These are phyloP conservation scores for Carpinus viminea DNA, from an alignment of 306 rosid species.

Conservation along the genomic window DNA sequence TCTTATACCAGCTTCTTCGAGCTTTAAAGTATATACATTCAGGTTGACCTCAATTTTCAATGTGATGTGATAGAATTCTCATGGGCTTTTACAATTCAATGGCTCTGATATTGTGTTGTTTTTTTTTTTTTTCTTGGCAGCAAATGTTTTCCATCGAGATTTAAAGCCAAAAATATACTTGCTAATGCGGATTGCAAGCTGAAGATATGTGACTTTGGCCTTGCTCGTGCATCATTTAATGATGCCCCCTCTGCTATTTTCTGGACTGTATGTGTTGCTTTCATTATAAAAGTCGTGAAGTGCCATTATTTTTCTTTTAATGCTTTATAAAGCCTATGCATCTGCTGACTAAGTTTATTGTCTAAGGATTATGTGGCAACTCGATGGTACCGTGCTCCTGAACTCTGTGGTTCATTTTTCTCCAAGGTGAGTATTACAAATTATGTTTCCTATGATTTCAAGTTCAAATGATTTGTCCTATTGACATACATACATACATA, in stretches of 20 bases:
- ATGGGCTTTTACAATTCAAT: neutral
- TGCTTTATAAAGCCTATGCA: neutral
- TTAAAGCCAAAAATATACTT: conserved; percentile 74
- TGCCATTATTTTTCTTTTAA: neutral
- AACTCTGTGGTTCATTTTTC: conserved; percentile 72
- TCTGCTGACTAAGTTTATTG: conserved; percentile 14
- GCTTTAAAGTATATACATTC: conserved; percentile 70
- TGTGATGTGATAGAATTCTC: neutral
- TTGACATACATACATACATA: neutral
- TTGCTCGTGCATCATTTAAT: conserved; percentile 61
- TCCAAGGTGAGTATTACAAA: conserved; percentile 46
- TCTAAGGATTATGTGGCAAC: conserved; percentile 74
- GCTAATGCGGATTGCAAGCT: conserved; percentile 77
- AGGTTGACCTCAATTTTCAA: conserved; percentile 37
- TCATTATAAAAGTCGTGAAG: neutral
- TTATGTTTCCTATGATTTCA: neutral
- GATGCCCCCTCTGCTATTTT: conserved; percentile 66
- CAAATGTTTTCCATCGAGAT: conserved; percentile 64
- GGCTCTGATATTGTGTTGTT: conserved; percentile 3
- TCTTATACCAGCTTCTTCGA: conserved; percentile 73
- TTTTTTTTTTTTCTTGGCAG: conserved; percentile 27
- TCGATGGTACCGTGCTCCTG: conserved; percentile 82
- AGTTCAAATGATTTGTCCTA: neutral
- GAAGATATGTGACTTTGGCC: conserved; percentile 72
- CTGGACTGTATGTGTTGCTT: conserved; percentile 59